A percentile compares a stretch with the other conserved stretches of the same genome.
phyloP scores from a whole-genome alignment of 2,329 filamentous ascomycete genomes.

The Trichoderma pleuroti region DNA sequence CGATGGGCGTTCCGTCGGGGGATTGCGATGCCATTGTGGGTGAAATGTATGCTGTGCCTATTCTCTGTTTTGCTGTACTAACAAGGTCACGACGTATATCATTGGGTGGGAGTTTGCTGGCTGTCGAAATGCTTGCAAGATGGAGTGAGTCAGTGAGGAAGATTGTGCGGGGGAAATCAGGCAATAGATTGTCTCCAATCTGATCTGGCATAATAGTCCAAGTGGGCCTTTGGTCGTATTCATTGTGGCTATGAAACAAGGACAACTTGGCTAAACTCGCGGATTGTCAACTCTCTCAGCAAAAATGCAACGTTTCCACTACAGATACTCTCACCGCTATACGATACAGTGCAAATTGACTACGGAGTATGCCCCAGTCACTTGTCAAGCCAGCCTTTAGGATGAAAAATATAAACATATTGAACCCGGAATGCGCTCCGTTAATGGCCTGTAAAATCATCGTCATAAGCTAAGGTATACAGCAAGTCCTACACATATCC shows the following conservation, averaged over 20 bases:
- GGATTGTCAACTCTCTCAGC: background rate
- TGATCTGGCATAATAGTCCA: background rate
- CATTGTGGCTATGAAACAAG: background rate
- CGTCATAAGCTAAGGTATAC: conserved; percentile 16
- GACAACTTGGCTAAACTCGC: background rate
- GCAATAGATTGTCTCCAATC: background rate
- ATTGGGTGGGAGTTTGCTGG: background rate
- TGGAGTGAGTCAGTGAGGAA: background rate
- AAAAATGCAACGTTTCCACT: background rate
- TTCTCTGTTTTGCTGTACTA: background rate
- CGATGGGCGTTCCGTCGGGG: conserved; percentile 28
- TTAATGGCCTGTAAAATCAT: conserved; percentile 11
- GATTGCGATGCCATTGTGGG: conserved; percentile 3
- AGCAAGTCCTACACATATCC: conserved; percentile 12
- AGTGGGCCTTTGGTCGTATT: background rate
- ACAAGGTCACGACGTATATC: background rate
- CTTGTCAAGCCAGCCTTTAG: background rate
- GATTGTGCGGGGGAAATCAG: background rate
- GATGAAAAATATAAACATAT: conserved; percentile 6
- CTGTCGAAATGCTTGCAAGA: background rate
- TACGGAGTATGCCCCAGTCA: background rate
- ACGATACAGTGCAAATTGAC: background rate
- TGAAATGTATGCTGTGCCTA: background rate
- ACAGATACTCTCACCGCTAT: background rate
- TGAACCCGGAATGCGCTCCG: conserved; percentile 12